A percentile compares a stretch with the other conserved stretches of the same genome.
Evolutionary conservation across 2,329 filamentous ascomycete genomes (phyloP).

Genomic region (Phaeophleospora eucalypticola): DNA sequence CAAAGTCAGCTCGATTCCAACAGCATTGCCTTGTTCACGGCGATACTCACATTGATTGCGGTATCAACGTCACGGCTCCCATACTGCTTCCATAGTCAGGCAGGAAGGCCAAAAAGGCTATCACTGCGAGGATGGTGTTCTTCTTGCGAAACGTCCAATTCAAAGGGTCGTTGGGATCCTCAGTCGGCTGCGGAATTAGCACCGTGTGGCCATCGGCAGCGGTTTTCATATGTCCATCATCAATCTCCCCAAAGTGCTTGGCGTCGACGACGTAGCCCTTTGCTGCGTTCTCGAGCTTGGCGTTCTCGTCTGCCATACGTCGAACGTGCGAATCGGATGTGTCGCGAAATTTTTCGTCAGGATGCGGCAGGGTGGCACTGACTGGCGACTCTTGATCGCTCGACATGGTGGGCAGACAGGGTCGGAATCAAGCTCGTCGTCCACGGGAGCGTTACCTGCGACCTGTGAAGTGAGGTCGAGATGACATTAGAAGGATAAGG

Average conservation of each 20-base stretch:
- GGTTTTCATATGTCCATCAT: neutral
- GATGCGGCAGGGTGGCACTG: neutral
- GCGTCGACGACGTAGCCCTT: neutral
- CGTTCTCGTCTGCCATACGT: neutral
- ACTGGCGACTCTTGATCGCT: neutral
- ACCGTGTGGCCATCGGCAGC: conserved; percentile 6
- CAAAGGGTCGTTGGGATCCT: conserved; percentile 20
- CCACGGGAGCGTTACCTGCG: too few species aligned
- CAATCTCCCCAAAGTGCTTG: neutral
- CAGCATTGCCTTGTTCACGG: conserved; percentile 12
- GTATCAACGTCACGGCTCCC: conserved; percentile 17
- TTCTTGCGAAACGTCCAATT: conserved; percentile 34
- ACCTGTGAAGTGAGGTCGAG: too few species aligned
- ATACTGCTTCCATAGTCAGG: conserved; percentile 43
- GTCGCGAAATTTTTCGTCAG: neutral
- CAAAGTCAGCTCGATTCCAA: conserved; percentile 11
- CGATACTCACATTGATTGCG: conserved; percentile 11
- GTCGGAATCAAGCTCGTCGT: too few species aligned
- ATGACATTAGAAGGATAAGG: too few species aligned
- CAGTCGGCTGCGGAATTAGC: conserved; percentile 20
- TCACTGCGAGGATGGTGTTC: conserved; percentile 37
- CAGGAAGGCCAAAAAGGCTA: conserved; percentile 31
- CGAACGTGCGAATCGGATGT: neutral
- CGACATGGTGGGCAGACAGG: too few species aligned
- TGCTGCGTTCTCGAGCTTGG: neutral